Evolutionary conservation across 768 basidiomycete species (phyloP).

Genomic region (Boletus rex-veris): DNA sequence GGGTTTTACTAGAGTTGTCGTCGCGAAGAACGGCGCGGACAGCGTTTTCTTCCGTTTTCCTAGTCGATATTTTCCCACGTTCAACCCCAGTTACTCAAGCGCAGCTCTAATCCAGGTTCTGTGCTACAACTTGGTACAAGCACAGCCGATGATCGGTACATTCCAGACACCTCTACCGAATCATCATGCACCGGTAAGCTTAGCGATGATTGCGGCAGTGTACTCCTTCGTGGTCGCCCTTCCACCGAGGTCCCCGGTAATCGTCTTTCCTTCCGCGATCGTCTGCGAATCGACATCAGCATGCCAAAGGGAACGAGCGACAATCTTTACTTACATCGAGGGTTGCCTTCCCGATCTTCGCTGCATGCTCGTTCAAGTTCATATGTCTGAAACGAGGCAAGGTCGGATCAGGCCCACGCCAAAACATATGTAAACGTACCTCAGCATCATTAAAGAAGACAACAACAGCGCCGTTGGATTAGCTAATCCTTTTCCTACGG

Average conservation of each 20-base stretch:
- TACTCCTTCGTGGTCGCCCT: constrained; percentile 88
- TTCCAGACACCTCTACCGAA: constrained; percentile 5
- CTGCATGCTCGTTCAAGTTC: constrained; percentile 79
- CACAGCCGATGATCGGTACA: no score
- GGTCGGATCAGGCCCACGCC: constrained; percentile 18
- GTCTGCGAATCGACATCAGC: constrained; percentile 51
- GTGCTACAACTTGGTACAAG: constrained; percentile 1
- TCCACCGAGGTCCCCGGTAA: constrained; percentile 95
- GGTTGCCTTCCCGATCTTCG: constrained; percentile 88
- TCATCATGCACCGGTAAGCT: constrained; percentile 41
- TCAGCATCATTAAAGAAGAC: constrained; percentile 96
- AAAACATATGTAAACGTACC: constrained; percentile 46
- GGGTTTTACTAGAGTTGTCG: constrained; percentile 41
- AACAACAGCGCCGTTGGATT: constrained; percentile 99
- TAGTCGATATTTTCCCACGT: constrained; percentile 28
- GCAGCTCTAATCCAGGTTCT: constrained; percentile 4
- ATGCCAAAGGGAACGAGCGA: neutral
- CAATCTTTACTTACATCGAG: constrained; percentile 61
- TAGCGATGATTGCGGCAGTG: constrained; percentile 81
- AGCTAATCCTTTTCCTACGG: constrained; percentile 79
- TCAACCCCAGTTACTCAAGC: neutral
- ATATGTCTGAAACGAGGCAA: constrained; percentile 66
- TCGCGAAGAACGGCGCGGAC: constrained; percentile 28
- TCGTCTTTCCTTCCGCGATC: constrained; percentile 92
- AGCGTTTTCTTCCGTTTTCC: constrained; percentile 15